These are phyloP conservation scores for Hericium alpestre DNA, from an alignment of 768 basidiomycete species.

Conservation along the genomic window DNA sequence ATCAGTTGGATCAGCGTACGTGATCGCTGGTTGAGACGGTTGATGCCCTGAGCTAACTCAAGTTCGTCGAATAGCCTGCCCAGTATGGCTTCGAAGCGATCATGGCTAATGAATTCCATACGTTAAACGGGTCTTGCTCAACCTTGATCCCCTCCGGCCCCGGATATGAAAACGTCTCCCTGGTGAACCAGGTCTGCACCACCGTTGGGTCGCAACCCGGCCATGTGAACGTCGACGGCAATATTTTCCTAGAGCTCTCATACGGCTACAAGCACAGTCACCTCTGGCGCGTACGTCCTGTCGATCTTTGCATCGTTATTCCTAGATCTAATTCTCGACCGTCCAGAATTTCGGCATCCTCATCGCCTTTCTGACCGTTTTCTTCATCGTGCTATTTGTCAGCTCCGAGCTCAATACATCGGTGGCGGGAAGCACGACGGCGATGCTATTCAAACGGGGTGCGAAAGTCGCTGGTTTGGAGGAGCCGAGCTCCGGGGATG, in stretches of 20 bases:
- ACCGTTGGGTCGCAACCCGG: conserved; percentile 58
- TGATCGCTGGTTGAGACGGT: neutral
- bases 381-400: conserved; percentile 42
- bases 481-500: neutral
- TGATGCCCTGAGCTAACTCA: neutral
- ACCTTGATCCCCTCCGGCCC: conserved; percentile 51
- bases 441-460: conserved; percentile 61
- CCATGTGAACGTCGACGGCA: conserved; percentile 49
- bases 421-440: conserved; percentile 25
- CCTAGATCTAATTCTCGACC: neutral
- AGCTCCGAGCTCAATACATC: conserved; percentile 47
- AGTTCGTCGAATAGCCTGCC: conserved; percentile 37
- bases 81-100: conserved; percentile 67
- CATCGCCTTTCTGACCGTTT: conserved; percentile 52
- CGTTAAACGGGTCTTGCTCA: conserved; percentile 49
- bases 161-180: conserved; percentile 43
- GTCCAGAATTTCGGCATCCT: conserved; percentile 59
- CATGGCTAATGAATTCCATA: conserved; percentile 75
- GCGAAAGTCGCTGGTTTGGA: conserved; percentile 19
- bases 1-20: conserved; percentile 53
- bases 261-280: conserved; percentile 32
- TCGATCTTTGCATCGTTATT: neutral
- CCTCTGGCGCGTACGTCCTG: conserved; percentile 35
- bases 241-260: conserved; percentile 38
- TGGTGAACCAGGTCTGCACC: conserved; percentile 69